A percentile compares a stretch with the other conserved stretches of the same genome.
Evolutionary conservation across 2,329 filamentous ascomycete species (phyloP).

Genomic region (Verticillium nubilum): DNA sequence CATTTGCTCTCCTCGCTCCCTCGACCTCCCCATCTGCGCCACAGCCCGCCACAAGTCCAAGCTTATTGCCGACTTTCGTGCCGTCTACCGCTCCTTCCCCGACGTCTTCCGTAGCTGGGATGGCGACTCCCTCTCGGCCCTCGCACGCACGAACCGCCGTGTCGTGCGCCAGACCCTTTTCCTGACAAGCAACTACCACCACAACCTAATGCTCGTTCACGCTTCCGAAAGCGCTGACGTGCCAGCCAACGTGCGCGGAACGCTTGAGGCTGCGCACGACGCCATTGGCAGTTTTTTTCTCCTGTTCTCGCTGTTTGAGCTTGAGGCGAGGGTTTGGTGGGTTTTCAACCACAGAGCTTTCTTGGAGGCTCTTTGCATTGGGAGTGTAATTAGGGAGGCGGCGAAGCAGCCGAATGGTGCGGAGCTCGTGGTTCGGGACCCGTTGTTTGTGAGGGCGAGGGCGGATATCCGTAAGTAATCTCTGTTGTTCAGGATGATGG

Average conservation of each 20-base stretch:
- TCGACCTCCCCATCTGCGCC: conserved; percentile 66
- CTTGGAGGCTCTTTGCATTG: conserved; percentile 67
- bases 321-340: conserved; percentile 77
- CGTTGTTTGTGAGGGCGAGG: conserved; percentile 54
- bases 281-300: conserved; percentile 72
- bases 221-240: conserved; percentile 62
- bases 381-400: conserved; percentile 51
- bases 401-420: conserved; percentile 37
- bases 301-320: conserved; percentile 61
- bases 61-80: conserved; percentile 63
- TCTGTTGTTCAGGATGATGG: background rate
- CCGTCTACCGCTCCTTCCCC: conserved; percentile 69
- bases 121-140: conserved; percentile 48
- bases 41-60: conserved; percentile 65
- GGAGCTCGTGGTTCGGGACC: conserved; percentile 45
- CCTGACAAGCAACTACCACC: conserved; percentile 75
- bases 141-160: conserved; percentile 56
- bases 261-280: conserved; percentile 70
- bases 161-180: conserved; percentile 71
- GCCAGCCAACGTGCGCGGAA: conserved; percentile 60
- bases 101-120: conserved; percentile 65
- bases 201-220: conserved; percentile 76
- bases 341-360: conserved; percentile 79
- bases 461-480: conserved; percentile 53
- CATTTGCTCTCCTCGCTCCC: conserved; percentile 68